Evolutionary conservation across 1,139 yeast species (phyloP), one percentile per base, ranked within the genome.

Genomic region (Kodamaea plutei): DNA sequence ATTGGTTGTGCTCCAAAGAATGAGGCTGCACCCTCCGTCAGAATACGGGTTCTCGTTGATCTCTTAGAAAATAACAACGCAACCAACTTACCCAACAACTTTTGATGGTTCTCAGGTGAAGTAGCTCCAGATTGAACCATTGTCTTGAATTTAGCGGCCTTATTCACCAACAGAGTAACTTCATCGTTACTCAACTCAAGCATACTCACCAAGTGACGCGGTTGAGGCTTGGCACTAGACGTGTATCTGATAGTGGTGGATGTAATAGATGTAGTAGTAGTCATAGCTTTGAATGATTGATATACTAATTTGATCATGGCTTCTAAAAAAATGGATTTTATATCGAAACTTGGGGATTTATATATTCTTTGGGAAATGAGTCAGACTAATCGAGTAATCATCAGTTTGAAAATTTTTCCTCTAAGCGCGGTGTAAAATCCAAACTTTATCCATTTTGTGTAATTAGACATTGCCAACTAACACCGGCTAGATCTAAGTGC

Each of bases 1-100:
- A 91, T 84, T 9, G 98, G 96, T 44, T 81, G 93, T 6, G 93
- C 98, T 12, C 98, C 98, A 43, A 91, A 83, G 53, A 82, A 89
- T 2, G 87, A 73, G 10, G 89, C 85, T 4, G 98, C 98, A 31
- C 95, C 97, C 58, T 91, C 98, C 4, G 91, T 75, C 25, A 96
- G 87, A 25, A 91, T 77, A 58, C 98, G 77, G 20, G 98, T 91
- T 61, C 98, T 76, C 18, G 98, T 91, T 7, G 96, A 84, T 58
- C 98, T 76, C 56, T 91, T 91, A 37, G 88, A 73, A 56, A 91
- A 91, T 29, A 91, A 57, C 54, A 91, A 59, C 1, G 97, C 87
- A 19, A 87, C 79, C 5, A 89, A 72, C 56, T 81, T 85, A 3
- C 97, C 97, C 29, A 76, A 62, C 33, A 89, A 63, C 42, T 80